A percentile compares a stretch with the other conserved stretches of the same genome.
phyloP scores from a whole-genome alignment of 306 rosid genomes.

The Quercus rubra region DNA sequence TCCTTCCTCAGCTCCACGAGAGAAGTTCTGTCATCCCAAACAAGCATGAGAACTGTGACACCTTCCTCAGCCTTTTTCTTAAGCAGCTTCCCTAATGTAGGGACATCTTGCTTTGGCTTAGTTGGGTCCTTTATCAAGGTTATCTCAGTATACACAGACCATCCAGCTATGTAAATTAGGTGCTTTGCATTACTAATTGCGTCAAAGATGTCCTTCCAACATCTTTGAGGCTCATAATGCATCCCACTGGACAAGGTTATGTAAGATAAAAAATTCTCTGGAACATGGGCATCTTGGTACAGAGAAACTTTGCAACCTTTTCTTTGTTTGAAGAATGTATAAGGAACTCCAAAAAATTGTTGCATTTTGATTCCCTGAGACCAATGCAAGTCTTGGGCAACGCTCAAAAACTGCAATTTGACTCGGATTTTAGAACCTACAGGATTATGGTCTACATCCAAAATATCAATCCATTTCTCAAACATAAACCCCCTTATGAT shows the following conservation, averaged over 20 bases:
- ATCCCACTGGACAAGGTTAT: slow-evolving; percentile 11
- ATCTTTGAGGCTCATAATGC: slow-evolving; percentile 34
- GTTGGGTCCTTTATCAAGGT: slow-evolving; percentile 45
- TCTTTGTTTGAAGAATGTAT: slow-evolving; percentile 64
- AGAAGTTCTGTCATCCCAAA: slow-evolving; percentile 87
- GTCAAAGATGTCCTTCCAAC: slow-evolving; percentile 76
- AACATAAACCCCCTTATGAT: slow-evolving; percentile 24
- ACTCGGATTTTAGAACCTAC: slow-evolving; percentile 49
- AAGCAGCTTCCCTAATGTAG: slow-evolving; percentile 65
- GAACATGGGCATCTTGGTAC: slow-evolving; percentile 79
- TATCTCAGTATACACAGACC: slow-evolving; percentile 65
- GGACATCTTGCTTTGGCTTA: slow-evolving; percentile 3
- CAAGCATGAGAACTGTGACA: slow-evolving; percentile 68
- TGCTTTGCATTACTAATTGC: slow-evolving; percentile 53
- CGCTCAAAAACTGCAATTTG: slow-evolving; percentile 29
- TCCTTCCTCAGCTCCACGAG: slow-evolving; percentile 44
- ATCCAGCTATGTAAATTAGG: slow-evolving; percentile 76
- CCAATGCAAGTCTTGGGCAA: slow-evolving; percentile 32
- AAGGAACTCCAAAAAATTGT: slow-evolving; percentile 51
- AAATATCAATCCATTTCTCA: slow-evolving; percentile 44
- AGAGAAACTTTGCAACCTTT: slow-evolving; percentile 59
- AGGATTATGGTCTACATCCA: slow-evolving; percentile 57
- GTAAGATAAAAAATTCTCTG: slow-evolving; percentile 3
- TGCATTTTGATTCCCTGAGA: slow-evolving; percentile 46
- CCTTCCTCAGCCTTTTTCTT: slow-evolving; percentile 73